Percentiles rank a stretch among this genome's conserved stretches.
phyloP scores from a whole-genome alignment of 2,329 filamentous ascomycete genomes.

The Phyllosticta ampelicida region DNA sequence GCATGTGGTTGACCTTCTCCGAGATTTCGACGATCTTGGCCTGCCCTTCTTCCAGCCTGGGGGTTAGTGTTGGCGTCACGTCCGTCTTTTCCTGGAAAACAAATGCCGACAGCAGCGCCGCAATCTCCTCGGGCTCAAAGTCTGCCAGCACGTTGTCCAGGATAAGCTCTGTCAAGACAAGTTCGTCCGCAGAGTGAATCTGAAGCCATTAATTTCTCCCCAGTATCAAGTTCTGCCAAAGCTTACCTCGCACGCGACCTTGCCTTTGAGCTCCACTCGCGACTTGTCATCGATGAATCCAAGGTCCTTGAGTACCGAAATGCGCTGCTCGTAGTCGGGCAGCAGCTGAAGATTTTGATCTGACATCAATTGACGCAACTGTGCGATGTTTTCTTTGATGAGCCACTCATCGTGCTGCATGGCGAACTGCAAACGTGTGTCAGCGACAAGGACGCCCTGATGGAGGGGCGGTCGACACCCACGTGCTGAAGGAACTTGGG shows the following conservation, averaged over 20 bases:
- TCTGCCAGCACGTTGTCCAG: constrained; percentile 93
- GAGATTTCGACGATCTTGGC: constrained; percentile 81
- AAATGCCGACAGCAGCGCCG: constrained; percentile 83
- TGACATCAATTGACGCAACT: constrained; percentile 79
- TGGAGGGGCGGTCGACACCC: constrained; percentile 30
- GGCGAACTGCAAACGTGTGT: constrained; percentile 52
- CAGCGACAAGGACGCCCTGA: constrained; percentile 6
- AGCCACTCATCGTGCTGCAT: constrained; percentile 97
- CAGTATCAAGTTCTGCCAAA: background rate
- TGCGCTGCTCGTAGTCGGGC: constrained; percentile 92
- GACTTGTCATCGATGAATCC: constrained; percentile 81
- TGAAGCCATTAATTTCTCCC: constrained; percentile 17
- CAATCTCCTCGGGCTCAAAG: constrained; percentile 93
- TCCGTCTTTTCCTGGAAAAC: constrained; percentile 98
- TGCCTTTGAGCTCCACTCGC: constrained; percentile 91
- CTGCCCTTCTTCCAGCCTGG: constrained; percentile 69
- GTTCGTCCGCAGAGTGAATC: constrained; percentile 91
- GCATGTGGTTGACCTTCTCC: constrained; percentile 83
- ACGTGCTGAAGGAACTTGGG: constrained; percentile 79
- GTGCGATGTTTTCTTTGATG: constrained; percentile 84
- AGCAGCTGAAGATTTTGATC: constrained; percentile 93
- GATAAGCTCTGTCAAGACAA: constrained; percentile 90
- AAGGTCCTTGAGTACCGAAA: constrained; percentile 82
- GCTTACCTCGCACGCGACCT: constrained; percentile 79
- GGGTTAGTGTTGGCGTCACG: constrained; percentile 66